Evolutionary conservation across 495 filamentous ascomycete species (phyloP).

Genomic region (Penicillium silybi): DNA sequence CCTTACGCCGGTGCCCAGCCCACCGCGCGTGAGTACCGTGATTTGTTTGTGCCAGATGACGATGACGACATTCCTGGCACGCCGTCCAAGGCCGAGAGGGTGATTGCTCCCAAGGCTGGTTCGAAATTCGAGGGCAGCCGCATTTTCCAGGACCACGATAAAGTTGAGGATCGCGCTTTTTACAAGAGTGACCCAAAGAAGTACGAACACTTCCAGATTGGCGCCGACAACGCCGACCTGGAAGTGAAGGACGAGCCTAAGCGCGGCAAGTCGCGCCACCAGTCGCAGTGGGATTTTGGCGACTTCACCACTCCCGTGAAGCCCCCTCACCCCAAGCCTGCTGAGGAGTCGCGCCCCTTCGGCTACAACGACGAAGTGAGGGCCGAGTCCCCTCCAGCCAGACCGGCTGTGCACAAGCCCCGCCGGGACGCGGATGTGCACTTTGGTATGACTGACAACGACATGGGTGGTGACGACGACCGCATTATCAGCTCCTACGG

Average conservation of each 20-base stretch:
- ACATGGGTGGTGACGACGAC: conserved; percentile 20
- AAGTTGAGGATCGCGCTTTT: background rate
- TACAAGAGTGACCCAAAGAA: conserved; percentile 65
- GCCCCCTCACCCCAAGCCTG: conserved; percentile 45
- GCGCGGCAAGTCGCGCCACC: conserved; percentile 57
- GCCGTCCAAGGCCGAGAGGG: conserved; percentile 45
- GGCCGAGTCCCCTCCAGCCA: conserved; percentile 52
- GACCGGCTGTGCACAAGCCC: conserved; percentile 55
- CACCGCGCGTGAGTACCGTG: conserved; percentile 56
- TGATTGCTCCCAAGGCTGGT: conserved; percentile 49
- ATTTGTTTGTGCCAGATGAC: conserved; percentile 57
- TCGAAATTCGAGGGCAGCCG: conserved; percentile 60
- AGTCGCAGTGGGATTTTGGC: conserved; percentile 76
- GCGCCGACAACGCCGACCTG: conserved; percentile 48
- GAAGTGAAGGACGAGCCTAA: conserved; percentile 35
- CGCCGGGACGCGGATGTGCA: conserved; percentile 77
- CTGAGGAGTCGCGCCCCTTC: conserved; percentile 64
- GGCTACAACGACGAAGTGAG: conserved; percentile 63
- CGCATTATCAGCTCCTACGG: conserved; percentile 44
- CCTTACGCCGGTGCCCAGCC: conserved; percentile 54
- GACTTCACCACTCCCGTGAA: conserved; percentile 83
- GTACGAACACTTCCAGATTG: conserved; percentile 85
- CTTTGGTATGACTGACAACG: conserved; percentile 64
- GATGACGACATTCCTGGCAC: conserved; percentile 38
- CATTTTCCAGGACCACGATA: conserved; percentile 60